phyloP scores from a whole-genome alignment of 139 green algal species.

The Dunaliella primolecta region DNA sequence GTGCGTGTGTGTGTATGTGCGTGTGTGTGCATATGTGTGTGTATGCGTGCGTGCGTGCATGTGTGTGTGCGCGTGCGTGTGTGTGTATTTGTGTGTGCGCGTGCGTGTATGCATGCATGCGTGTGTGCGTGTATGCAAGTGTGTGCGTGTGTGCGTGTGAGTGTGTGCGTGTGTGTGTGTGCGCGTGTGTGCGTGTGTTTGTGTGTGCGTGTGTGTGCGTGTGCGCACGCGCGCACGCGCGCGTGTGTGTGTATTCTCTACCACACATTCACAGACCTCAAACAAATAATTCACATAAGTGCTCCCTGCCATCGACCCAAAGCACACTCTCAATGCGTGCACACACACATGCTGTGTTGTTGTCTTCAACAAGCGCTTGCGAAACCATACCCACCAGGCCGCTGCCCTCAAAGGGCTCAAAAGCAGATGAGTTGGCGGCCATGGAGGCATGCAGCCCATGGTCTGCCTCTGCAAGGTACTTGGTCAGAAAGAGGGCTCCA shows the following conservation, averaged over 20 bases:
- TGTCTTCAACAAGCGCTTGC: too few species aligned
- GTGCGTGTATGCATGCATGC: neutral
- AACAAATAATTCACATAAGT: too few species aligned
- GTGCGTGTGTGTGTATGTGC: neutral
- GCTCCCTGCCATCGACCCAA: too few species aligned
- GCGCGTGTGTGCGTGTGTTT: neutral
- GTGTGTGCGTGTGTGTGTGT: neutral
- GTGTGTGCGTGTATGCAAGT: neutral
- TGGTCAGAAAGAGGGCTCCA: constrained; percentile 67
- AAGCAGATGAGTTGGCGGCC: neutral
- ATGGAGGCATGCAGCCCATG: constrained; percentile 33
- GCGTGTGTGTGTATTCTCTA: too few species aligned
- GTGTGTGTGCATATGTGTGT: neutral
- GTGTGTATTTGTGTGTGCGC: neutral
- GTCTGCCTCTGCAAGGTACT: constrained; percentile 71
- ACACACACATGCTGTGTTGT: too few species aligned
- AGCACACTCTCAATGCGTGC: too few species aligned
- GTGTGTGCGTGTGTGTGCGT: neutral
- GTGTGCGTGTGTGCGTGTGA: neutral
- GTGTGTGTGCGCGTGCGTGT: neutral
- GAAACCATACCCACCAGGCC: too few species aligned
- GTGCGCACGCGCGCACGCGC: neutral
- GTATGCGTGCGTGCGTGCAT: neutral
- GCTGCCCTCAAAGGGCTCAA: constrained; percentile 28
- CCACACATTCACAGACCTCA: too few species aligned